phyloP scores from a whole-genome alignment of 768 basidiomycete genomes.

The Boletus bicolor region DNA sequence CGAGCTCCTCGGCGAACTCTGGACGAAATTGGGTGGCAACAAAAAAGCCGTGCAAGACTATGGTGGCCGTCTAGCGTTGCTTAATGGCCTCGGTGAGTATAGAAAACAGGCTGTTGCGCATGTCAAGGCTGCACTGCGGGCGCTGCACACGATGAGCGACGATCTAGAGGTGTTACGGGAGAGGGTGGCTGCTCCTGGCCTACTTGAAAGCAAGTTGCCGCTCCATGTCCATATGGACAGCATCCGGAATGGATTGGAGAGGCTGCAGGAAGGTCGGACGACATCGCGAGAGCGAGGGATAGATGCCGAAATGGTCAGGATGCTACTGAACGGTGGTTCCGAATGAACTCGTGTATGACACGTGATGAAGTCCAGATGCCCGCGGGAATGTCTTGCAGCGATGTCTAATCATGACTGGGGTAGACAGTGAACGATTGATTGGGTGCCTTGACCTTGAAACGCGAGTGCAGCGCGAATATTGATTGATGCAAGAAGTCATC shows the following conservation, averaged over 20 bases:
- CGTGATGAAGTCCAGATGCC: background rate
- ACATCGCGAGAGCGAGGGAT: constrained; percentile 47
- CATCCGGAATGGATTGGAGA: constrained; percentile 60
- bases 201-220: constrained; percentile 58
- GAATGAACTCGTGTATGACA: constrained; percentile 1
- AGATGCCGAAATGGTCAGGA: constrained; percentile 37
- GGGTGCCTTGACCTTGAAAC: too few relatives aligned
- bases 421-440: background rate
- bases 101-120: constrained; percentile 60
- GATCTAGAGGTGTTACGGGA: constrained; percentile 78
- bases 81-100: constrained; percentile 55
- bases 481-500: too few relatives aligned
- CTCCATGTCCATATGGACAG: constrained; percentile 75
- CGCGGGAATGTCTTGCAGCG: background rate
- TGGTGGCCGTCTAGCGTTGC: constrained; percentile 48
- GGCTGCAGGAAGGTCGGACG: constrained; percentile 50
- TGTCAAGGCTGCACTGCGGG: constrained; percentile 62
- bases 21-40: constrained; percentile 70
- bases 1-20: constrained; percentile 61
- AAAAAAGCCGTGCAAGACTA: constrained; percentile 45
- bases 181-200: constrained; percentile 63
- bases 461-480: too few relatives aligned
- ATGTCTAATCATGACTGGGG: background rate
- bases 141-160: constrained; percentile 59
- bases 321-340: constrained; percentile 17